Conservation (phyloP, 805 yeast species). For the Torulaspora delbrueckii region DNA sequence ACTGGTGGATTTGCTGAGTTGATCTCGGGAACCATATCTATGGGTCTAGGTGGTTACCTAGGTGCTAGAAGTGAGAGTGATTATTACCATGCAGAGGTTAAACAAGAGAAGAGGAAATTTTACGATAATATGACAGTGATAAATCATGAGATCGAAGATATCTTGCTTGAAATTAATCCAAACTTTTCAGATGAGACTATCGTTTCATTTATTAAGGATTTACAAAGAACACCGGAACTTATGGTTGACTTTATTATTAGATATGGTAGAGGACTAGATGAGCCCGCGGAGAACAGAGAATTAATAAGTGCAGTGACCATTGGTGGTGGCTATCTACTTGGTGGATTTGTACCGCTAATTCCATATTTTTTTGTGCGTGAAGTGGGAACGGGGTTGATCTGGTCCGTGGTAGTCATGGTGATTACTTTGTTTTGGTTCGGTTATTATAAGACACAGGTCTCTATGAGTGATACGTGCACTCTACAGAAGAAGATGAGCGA, state of each 20-base stretch:
- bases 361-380: slow-evolving; percentile 82
- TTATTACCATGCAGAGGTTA: slow-evolving; percentile 66
- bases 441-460: slow-evolving; percentile 72
- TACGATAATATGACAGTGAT: slow-evolving; percentile 60
- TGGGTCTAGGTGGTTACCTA: slow-evolving; percentile 95
- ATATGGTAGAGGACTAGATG: slow-evolving; percentile 89
- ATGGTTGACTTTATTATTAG: slow-evolving; percentile 84
- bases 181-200: slow-evolving; percentile 64
- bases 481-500: slow-evolving; percentile 56
- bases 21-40: slow-evolving; percentile 92
- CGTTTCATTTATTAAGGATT: slow-evolving; percentile 65
- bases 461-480: slow-evolving; percentile 78
- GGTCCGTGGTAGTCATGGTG: slow-evolving; percentile 75
- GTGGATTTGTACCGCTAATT: slow-evolving; percentile 85
- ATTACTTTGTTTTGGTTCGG: slow-evolving; percentile 86
- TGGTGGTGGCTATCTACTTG: slow-evolving; percentile 82
- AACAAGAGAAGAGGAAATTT: slow-evolving; percentile 61
- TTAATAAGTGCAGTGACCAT: slow-evolving; percentile 83
- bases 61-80: slow-evolving; percentile 90
- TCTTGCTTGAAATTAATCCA: slow-evolving; percentile 62
- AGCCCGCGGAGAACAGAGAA: slow-evolving; percentile 91
- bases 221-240: slow-evolving; percentile 69
- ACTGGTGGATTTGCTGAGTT: slow-evolving; percentile 98
- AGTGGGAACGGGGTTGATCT: slow-evolving; percentile 71
- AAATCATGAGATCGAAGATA: slow-evolving; percentile 76